Percentiles rank a stretch among this genome's conserved stretches.
phyloP scores from a whole-genome alignment of 108 stramenopile species.

The Pinguiococcus pyrenoidosus region DNA sequence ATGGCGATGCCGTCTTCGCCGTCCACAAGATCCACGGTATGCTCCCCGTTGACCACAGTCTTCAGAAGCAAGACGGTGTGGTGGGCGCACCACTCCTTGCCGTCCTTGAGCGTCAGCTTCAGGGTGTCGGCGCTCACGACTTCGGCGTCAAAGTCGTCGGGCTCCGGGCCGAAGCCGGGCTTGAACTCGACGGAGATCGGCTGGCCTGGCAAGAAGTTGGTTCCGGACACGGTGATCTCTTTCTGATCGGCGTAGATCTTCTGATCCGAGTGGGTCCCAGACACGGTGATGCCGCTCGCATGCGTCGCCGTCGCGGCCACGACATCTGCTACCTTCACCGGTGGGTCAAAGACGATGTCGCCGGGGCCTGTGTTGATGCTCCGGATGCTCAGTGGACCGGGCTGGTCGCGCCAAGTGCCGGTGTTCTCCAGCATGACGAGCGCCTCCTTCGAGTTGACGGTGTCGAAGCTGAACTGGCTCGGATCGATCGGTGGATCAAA shows the following conservation, averaged over 20 bases:
- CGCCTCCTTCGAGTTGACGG: neutral
- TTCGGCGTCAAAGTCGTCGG: too few relatives aligned
- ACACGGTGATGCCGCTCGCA: slow-evolving; percentile 4
- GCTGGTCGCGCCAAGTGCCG: neutral
- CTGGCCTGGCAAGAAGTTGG: too few relatives aligned
- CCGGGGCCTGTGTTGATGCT: slow-evolving; percentile 17
- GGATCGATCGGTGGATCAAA: neutral
- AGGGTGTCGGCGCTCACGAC: slow-evolving; percentile 2
- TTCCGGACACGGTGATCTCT: too few relatives aligned
- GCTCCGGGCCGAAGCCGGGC: too few relatives aligned
- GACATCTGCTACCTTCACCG: slow-evolving; percentile 12
- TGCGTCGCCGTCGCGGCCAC: slow-evolving; percentile 7
- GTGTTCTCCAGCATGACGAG: neutral
- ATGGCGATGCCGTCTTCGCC: slow-evolving; percentile 8
- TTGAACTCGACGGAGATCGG: too few relatives aligned
- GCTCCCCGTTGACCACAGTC: slow-evolving; percentile 3
- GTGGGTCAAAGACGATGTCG: neutral
- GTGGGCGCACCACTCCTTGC: slow-evolving; percentile 12
- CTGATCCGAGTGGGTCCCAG: too few relatives aligned
- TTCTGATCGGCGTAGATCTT: too few relatives aligned
- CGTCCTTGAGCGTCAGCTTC: slow-evolving; percentile 9
- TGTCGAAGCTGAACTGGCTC: neutral
- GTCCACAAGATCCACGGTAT: slow-evolving; percentile 10
- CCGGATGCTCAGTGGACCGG: neutral
- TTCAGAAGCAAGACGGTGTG: slow-evolving; percentile 12